Base-by-base conservation (phyloP, 1,284 basidiomycete genomes). In the Amylostereum chailletii region DNA sequence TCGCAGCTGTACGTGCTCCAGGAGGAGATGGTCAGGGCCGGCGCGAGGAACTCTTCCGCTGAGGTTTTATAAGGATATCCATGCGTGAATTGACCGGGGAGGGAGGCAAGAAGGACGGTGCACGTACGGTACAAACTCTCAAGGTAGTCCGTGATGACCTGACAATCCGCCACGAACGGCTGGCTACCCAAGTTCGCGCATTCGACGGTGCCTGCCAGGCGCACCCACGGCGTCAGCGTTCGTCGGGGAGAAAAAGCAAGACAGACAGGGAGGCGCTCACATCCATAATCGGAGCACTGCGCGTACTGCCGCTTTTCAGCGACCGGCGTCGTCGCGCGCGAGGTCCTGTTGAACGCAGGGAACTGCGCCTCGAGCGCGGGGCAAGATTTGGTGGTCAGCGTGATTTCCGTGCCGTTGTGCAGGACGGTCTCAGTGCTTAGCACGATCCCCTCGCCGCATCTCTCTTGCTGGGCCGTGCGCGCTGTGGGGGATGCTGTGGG, bases 391-490 rank as follows among this genome's bases (percentile, higher is more conserved):
- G 38, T n/a, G 31, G 19, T 26, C 7, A 48, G 1, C 38, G 41
- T n/a, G 29, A 48, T 48, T 5, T 41, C 40, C 3, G 41, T 41
- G 30, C 46, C 46, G 27, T 48, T 34, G 40, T 48, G 40, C 32
- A 9, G 3, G 6, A 42, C 31, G 8, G 40, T 42, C 10, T n/a
- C 34, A 5, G 27, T 31, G 31, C 33, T 42, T 31, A 42, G n/a
- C 30, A 48, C 38, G 8, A 26, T 31, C 3, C 39, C 46, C 9
- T 7, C 38, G 3, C 40, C 39, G 40, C 46, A 19, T 42, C 8
- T 5, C 27, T 1, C 3, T 19, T 5, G 3, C 39, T 42, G 2
- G 40, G 4, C 4, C 19, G 19, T 19, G 19, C 19, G 19, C 19
- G 19, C 19, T 19, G 19, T 19, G 19, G 19, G 19, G 19, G 19